Conservation (phyloP, 352 stramenopile species). For the Phytophthora citrophthora region DNA sequence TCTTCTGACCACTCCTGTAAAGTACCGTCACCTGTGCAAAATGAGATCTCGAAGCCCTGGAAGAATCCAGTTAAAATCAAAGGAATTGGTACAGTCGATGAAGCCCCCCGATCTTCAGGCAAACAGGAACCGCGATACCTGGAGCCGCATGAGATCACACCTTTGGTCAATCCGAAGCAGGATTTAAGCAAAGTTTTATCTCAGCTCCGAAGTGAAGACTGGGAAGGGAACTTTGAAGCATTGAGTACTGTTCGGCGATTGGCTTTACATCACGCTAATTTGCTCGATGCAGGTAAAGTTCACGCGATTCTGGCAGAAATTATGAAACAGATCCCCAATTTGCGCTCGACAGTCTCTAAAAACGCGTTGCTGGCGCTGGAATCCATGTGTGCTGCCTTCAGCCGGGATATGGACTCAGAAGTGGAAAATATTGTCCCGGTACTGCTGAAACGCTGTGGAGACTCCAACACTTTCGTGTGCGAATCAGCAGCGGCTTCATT, state of each 20-base stretch:
- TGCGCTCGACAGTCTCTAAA: constrained; percentile 78
- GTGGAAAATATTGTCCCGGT: constrained; percentile 65
- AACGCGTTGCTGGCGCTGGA: constrained; percentile 79
- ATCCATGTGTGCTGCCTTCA: constrained; percentile 54
- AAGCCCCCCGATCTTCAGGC: constrained; percentile 22
- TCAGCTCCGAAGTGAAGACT: constrained; percentile 55
- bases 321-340: constrained; percentile 66
- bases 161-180: constrained; percentile 65
- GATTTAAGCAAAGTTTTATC: constrained; percentile 45
- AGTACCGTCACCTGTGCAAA: constrained; percentile 2
- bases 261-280: constrained; percentile 49
- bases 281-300: constrained; percentile 53
- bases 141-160: constrained; percentile 60
- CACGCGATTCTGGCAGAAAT: constrained; percentile 55
- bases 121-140: constrained; percentile 78
- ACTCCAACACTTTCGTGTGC: constrained; percentile 82
- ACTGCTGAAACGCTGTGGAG: constrained; percentile 66
- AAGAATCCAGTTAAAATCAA: constrained; percentile 24
- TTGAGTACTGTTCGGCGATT: constrained; percentile 66
- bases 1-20: background rate
- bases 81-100: background rate
- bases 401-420: constrained; percentile 59
- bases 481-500: constrained; percentile 60
- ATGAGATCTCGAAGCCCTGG: background rate
- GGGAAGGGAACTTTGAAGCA: constrained; percentile 70